Percentiles rank a stretch among this genome's conserved stretches.
Evolutionary conservation across 371 early-diverging fungal species (phyloP).

Genomic region (Apophysomyces ossiformis): DNA sequence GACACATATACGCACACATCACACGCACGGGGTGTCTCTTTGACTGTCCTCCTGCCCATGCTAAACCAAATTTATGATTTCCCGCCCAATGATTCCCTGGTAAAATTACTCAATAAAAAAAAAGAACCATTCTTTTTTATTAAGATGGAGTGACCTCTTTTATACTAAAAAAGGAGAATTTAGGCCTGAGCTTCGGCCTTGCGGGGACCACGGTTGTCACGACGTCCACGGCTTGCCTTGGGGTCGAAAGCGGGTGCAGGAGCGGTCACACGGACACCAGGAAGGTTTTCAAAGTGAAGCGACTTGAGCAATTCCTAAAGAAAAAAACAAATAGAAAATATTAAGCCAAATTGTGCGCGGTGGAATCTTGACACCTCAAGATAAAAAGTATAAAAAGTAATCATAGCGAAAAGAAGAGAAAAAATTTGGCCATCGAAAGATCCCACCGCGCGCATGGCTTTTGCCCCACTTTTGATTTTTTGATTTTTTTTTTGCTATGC

Average conservation of each 20-base stretch:
- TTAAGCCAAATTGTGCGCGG: conserved; percentile 16
- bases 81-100: neutral
- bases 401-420: conserved; percentile 13
- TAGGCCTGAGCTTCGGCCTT: conserved; percentile 27
- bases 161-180: conserved; percentile 8
- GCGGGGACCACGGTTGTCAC: conserved; percentile 26
- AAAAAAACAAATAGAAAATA: conserved; percentile 12
- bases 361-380: conserved; percentile 44
- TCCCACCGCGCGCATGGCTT: conserved; percentile 28
- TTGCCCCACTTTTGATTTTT: neutral
- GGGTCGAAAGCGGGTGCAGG: conserved; percentile 31
- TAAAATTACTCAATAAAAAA: neutral
- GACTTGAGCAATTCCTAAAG: conserved; percentile 89
- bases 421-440: conserved; percentile 42
- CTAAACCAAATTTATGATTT: neutral
- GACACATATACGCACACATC: no score
- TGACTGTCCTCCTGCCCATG: no score
- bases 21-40: no score
- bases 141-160: conserved; percentile 3
- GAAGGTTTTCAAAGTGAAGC: conserved; percentile 86
- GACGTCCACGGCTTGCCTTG: conserved; percentile 26
- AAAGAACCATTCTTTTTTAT: conserved; percentile 4
- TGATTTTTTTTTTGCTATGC: no score
- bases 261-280: conserved; percentile 63
- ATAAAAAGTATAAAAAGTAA: no score